Evolutionary conservation across 352 stramenopile species (phyloP), one percentile per base, ranked within the genome.

Genomic region (Globisporangium cederbergense): DNA sequence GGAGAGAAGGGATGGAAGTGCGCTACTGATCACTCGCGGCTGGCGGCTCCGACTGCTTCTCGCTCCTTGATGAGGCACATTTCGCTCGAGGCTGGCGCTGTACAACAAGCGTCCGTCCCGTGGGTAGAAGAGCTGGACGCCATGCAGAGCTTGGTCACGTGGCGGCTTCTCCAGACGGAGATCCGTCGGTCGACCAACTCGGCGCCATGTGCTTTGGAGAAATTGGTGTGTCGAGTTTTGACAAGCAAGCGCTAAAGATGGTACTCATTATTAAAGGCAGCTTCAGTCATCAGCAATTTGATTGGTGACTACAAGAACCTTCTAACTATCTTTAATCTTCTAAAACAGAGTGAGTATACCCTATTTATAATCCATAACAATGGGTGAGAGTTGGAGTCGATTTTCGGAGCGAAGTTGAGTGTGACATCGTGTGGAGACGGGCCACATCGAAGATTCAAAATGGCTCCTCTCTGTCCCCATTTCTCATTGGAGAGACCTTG

Each of bases 371-470:
- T 1, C 0, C 10, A 22, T 55, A 55, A 54, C 11, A 38, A 4
- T 1, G 10, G 32, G 1, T 54, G 16, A 55, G 22, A 55, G 49
- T 55, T 25, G 36, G 49, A n/a, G 20, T 2, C 22, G 20, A 55
- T 11, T 36, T 20, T 14, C 11, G 30, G 25, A 28, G 25, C 25
- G 25, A 55, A 28, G 49, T 55, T 28, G 25, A 28, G 25, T 28
- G 25, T 14, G 16, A 42, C 28, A 28, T 5, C 11, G 49, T 20
- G 16, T 53, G 47, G 47, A 34, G 47, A 54, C 22, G 47, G 22
- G 30, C n/a, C 30, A 45, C 40, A 20, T 42, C 56, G 36, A 64
- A 64, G 58, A 64, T 64, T 64, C 58, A 58, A 64, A 64, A 64
- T 58, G 58, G 58, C 11, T 28, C 5, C 3, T 58, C 30, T 64